Percentiles rank a stretch among this genome's conserved stretches.
Conservation (phyloP, 2,329 filamentous ascomycete genomes). For the Botrytis pseudocinerea region DNA sequence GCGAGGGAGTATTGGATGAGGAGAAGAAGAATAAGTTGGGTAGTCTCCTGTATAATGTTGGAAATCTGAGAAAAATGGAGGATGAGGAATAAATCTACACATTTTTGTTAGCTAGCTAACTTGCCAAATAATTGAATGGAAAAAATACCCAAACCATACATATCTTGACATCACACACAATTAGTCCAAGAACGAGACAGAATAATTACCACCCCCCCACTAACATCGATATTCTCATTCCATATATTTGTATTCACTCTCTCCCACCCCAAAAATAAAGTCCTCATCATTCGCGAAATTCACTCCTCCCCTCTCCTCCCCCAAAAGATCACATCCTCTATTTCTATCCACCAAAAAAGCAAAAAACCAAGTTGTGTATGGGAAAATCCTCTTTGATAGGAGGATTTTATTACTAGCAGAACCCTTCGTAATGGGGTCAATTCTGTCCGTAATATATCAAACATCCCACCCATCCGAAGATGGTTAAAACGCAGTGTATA, state of each 20-base stretch:
- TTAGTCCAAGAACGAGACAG: background rate
- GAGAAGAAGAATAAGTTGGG: conserved; percentile 42
- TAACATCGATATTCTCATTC: background rate
- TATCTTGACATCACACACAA: background rate
- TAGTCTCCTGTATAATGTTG: conserved; percentile 44
- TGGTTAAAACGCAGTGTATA: background rate
- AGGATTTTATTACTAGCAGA: conserved; percentile 14
- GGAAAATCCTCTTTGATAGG: background rate
- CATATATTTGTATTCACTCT: background rate
- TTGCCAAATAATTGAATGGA: background rate
- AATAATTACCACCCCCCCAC: background rate
- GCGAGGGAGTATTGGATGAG: conserved; percentile 28
- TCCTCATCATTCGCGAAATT: background rate
- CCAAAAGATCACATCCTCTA: background rate
- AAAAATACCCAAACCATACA: background rate
- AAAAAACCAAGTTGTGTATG: background rate
- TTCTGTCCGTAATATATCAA: background rate
- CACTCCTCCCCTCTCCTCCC: background rate
- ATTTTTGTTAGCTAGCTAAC: background rate
- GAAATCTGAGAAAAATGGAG: conserved; percentile 41
- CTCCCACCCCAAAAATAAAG: background rate
- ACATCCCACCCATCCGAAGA: background rate
- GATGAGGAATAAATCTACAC: conserved; percentile 25
- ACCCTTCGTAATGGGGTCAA: conserved; percentile 4
- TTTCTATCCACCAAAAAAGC: background rate